Evolutionary conservation across 345 rosid species (phyloP).

Genomic region (Citrus cavaleriei): DNA sequence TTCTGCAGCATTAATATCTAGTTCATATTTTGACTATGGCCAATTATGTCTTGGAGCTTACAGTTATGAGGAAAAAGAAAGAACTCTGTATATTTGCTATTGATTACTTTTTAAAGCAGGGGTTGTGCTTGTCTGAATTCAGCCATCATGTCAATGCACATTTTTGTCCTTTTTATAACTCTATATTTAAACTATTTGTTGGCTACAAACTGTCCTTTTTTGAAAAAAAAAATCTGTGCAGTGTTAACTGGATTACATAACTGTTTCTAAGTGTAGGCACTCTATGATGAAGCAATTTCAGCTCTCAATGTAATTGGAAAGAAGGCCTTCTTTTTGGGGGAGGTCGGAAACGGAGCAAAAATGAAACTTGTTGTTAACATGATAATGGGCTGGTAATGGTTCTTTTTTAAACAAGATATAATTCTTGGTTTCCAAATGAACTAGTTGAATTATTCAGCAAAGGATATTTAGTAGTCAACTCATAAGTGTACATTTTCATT

Average conservation of each 20-base stretch:
- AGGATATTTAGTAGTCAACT: neutral
- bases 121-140: neutral
- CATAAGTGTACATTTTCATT: neutral
- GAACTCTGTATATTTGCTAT: neutral
- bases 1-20: neutral
- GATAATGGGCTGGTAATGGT: conserved; percentile 90
- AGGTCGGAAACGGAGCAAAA: conserved; percentile 91
- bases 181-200: neutral
- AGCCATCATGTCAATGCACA: neutral
- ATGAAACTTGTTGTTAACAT: conserved; percentile 96
- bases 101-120: neutral
- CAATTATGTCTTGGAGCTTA: neutral
- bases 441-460: neutral
- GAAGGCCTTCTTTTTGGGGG: conserved; percentile 82
- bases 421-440: neutral
- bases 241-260: conserved; percentile 2
- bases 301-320: conserved; percentile 85
- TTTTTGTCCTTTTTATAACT: neutral
- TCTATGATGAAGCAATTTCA: conserved; percentile 72
- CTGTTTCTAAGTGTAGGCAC: conserved; percentile 33
- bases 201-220: neutral
- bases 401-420: neutral
- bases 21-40: neutral
- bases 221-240: no score
- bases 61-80: neutral